Evolutionary conservation across 2,329 filamentous ascomycete genomes (phyloP).

Genomic region (Beauveria sp.): DNA sequence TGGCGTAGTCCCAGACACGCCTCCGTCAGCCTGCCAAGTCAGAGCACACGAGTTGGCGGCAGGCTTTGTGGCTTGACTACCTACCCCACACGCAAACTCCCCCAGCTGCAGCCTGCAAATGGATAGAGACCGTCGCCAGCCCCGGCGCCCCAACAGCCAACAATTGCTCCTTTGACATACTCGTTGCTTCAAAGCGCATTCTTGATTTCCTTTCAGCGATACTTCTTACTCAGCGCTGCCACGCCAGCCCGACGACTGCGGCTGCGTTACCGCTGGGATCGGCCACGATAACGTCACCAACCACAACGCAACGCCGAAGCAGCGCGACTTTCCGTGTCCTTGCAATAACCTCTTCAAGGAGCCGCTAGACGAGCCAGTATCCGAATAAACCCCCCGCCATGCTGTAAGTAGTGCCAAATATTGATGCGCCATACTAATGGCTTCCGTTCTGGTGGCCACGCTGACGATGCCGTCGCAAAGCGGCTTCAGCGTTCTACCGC

Average conservation of each 20-base stretch:
- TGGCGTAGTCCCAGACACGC: background rate
- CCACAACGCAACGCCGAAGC: background rate
- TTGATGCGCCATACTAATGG: background rate
- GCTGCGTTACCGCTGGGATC: background rate
- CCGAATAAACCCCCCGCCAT: background rate
- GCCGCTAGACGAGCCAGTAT: background rate
- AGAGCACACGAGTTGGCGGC: background rate
- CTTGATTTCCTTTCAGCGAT: background rate
- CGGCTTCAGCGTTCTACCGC: slow-evolving; percentile 65
- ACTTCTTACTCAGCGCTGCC: background rate
- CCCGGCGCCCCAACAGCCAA: slow-evolving; percentile 5
- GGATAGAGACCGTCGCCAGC: slow-evolving; percentile 2
- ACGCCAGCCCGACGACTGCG: background rate
- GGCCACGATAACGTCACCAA: background rate
- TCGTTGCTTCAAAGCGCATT: background rate
- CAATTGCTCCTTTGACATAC: background rate
- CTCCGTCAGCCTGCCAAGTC: slow-evolving; percentile 3
- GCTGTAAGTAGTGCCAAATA: slow-evolving; percentile 1
- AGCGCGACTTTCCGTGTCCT: slow-evolving; percentile 1
- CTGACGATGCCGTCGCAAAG: slow-evolving; percentile 11
- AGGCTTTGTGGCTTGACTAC: slow-evolving; percentile 9
- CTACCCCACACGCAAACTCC: slow-evolving; percentile 7
- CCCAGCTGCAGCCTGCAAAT: slow-evolving; percentile 1
- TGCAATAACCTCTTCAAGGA: background rate
- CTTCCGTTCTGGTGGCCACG: background rate